These are phyloP conservation scores for Leishmania tarentolae DNA, from an alignment of 208 protist species.

Conservation along the genomic window DNA sequence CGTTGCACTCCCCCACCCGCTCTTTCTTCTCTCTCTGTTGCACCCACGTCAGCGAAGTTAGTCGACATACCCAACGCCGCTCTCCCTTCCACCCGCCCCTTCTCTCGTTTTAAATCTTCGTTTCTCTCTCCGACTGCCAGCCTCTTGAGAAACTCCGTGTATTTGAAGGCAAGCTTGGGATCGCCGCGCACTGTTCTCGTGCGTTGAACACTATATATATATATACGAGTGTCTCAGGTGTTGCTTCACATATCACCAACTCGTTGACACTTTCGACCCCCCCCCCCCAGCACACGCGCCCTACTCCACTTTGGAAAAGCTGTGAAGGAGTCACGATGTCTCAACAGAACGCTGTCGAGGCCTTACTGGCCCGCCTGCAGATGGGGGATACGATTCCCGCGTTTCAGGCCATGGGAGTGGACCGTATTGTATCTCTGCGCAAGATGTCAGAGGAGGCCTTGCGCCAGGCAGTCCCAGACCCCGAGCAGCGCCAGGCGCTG, in stretches of 20 bases:
- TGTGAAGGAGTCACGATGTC: conserved; percentile 13
- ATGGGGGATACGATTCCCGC: conserved; percentile 70
- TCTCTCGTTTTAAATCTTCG: background rate
- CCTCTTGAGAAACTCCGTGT: background rate
- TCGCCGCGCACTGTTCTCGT: background rate
- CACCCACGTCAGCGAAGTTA: background rate
- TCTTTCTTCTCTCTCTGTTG: background rate
- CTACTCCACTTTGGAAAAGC: background rate
- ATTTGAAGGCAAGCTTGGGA: background rate
- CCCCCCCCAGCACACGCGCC: background rate
- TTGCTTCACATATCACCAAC: background rate
- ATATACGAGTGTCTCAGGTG: background rate
- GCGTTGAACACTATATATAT: background rate
- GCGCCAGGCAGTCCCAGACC: conserved; percentile 71
- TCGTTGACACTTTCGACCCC: background rate
- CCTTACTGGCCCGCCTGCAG: conserved; percentile 77
- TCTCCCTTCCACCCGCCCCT: background rate
- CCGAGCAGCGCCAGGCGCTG: conserved; percentile 61
- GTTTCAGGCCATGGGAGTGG: conserved; percentile 74
- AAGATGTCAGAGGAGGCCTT: conserved; percentile 74
- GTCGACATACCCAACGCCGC: background rate
- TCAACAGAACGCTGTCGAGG: conserved; percentile 63
- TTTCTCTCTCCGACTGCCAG: background rate
- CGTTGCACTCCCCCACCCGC: background rate
- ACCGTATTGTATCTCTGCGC: conserved; percentile 74